These are phyloP conservation scores for Thamnidium elegans DNA, from an alignment of 192 early-diverging fungal species.

Conservation along the genomic window DNA sequence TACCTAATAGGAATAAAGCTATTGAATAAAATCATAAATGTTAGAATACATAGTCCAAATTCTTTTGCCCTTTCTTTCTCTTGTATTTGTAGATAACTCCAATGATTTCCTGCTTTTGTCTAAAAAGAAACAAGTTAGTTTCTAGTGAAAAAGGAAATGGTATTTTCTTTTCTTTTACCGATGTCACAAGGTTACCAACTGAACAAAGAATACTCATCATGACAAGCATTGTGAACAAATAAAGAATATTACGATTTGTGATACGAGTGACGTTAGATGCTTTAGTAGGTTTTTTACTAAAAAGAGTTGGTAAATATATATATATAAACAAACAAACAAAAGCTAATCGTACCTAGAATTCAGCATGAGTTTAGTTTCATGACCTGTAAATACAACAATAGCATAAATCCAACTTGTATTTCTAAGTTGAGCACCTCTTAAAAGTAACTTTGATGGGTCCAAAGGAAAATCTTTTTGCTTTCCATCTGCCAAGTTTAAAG, in stretches of 20 bases:
- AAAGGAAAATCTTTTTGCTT: constrained; percentile 71
- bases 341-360: constrained; percentile 51
- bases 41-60: constrained; percentile 87
- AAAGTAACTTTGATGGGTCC: constrained; percentile 83
- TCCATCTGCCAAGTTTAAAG: constrained; percentile 19
- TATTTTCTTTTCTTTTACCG: constrained; percentile 28
- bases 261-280: constrained; percentile 36
- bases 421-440: constrained; percentile 89
- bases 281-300: constrained; percentile 42
- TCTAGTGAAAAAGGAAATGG: background rate
- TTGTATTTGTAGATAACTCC: constrained; percentile 39
- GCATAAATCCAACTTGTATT: constrained; percentile 96
- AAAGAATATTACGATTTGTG: constrained; percentile 77
- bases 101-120: background rate
- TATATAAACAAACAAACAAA: background rate
- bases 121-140: background rate
- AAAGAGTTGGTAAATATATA: background rate
- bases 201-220: constrained; percentile 84
- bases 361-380: constrained; percentile 95
- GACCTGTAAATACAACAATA: constrained; percentile 88
- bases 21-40: constrained; percentile 97
- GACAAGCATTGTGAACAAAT: constrained; percentile 87
- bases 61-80: constrained; percentile 39
- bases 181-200: constrained; percentile 70
- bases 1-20: constrained; percentile 95